Conservation (phyloP, 2,329 filamentous ascomycete species). For the Byssoonygena ceratinophila region DNA sequence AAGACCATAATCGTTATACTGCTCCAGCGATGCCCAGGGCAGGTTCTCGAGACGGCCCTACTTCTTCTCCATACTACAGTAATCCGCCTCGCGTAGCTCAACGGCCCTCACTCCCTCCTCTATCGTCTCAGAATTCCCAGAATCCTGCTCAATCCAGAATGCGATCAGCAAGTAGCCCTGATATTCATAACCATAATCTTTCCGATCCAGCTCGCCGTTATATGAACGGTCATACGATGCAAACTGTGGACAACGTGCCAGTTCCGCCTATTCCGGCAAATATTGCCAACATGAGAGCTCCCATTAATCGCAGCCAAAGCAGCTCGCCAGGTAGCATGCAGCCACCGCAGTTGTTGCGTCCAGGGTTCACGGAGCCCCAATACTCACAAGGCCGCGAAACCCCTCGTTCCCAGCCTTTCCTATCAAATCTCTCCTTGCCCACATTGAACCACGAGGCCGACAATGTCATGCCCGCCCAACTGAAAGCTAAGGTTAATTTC, state of each 20-base stretch:
- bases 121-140: conserved; percentile 47
- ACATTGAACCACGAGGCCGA: conserved; percentile 30
- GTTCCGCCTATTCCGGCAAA: conserved; percentile 69
- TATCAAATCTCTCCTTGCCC: conserved; percentile 15
- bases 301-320: conserved; percentile 67
- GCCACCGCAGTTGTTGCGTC: conserved; percentile 43
- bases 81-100: conserved; percentile 48
- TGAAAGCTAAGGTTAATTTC: conserved; percentile 93
- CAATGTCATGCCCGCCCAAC: conserved; percentile 55
- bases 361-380: conserved; percentile 34
- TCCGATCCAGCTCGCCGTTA: conserved; percentile 38
- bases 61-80: conserved; percentile 52
- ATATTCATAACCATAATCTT: conserved; percentile 63
- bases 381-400: conserved; percentile 20
- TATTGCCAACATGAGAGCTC: conserved; percentile 47
- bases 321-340: conserved; percentile 65
- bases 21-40: conserved; percentile 75
- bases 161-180: conserved; percentile 88
- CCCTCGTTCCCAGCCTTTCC: conserved; percentile 20
- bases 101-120: conserved; percentile 68
- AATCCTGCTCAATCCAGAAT: conserved; percentile 57
- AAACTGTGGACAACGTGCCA: conserved; percentile 49
- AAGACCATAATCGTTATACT: conserved; percentile 71
- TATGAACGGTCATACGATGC: conserved; percentile 46
- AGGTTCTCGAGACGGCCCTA: conserved; percentile 65